A percentile compares a stretch with the other conserved stretches of the same genome.
Evolutionary conservation across 2,329 filamentous ascomycete genomes (phyloP).

Genomic region (Amesomyces nigricolor): DNA sequence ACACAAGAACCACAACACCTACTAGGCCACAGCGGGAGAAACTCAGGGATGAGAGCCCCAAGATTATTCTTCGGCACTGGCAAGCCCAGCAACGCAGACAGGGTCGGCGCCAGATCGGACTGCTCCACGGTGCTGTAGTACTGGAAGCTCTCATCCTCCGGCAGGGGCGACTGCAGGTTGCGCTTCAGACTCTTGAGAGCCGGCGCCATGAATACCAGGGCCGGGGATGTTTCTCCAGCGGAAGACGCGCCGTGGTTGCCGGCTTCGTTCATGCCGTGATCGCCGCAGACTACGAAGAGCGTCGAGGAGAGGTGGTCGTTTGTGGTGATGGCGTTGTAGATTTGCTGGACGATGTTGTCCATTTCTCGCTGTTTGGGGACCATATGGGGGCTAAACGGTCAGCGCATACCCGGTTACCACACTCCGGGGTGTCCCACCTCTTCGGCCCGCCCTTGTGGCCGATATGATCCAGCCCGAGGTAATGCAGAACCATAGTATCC

Average conservation of each 20-base stretch:
- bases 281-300: slow-evolving; percentile 79
- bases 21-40: slow-evolving; percentile 74
- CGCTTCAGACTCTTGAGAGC: slow-evolving; percentile 59
- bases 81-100: slow-evolving; percentile 80
- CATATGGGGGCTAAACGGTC: slow-evolving; percentile 69
- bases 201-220: slow-evolving; percentile 84
- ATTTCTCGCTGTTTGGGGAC: slow-evolving; percentile 88
- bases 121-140: slow-evolving; percentile 87
- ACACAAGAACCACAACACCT: background rate
- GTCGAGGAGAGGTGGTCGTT: slow-evolving; percentile 68
- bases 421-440: slow-evolving; percentile 48
- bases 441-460: slow-evolving; percentile 90
- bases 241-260: slow-evolving; percentile 96
- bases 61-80: slow-evolving; percentile 86
- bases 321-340: slow-evolving; percentile 70
- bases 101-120: slow-evolving; percentile 85
- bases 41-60: slow-evolving; percentile 74
- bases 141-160: slow-evolving; percentile 63
- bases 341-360: slow-evolving; percentile 71
- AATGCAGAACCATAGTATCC: slow-evolving; percentile 92
- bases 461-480: slow-evolving; percentile 92
- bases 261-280: slow-evolving; percentile 99
- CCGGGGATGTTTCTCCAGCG: slow-evolving; percentile 87
- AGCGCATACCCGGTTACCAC: background rate
- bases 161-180: slow-evolving; percentile 46